Evolutionary conservation across 192 early-diverging fungal species (phyloP), one percentile per base, ranked within the genome.

Genomic region (Umbelopsis vinacea): DNA sequence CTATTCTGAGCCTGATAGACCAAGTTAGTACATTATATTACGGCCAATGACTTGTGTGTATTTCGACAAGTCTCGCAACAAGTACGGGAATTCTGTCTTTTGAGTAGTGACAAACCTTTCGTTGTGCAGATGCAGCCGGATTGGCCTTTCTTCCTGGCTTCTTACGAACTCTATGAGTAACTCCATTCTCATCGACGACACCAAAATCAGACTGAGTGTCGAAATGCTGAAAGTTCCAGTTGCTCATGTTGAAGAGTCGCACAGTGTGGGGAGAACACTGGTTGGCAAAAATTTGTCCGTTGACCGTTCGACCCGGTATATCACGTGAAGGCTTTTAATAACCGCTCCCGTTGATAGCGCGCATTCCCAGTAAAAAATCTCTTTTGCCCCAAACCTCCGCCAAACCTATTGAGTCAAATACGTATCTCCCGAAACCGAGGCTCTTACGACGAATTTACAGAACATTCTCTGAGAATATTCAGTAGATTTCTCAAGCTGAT

Each of bases 91-190:
- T 29, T 29, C 29, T 3, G 26, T 54, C 53, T 54, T 29, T 29
- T 1, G 29, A 23, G 53, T 23, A 54, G 3, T 54, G 23, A 54
- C 57, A 3, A 37, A 63, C 57, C 57, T 69, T 63, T 70, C 76
- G 66, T 74, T 78, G 72, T 38, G 69, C 60, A 14, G 48, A 38
- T 21, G 76, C 70, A 15, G 76, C 72, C 24, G 76, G 76, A 38
- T 78, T 78, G 0, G 76, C 69, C 15, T 78, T 78, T 23, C 76
- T 68, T 14, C 76, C 76, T 5, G 76, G 76, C 46, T 55, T 69
- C 43, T 78, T 78, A 8, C 76, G 71, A 23, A 70, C 70, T 26
- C 76, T 50, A 1, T 74, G 40, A 26, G 72, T 69, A 4, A 74
- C 63, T 11, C 76, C 76, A 17, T 78, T 52, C 23, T 71, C 72